Evolutionary conservation across 129 eudicot species (phyloP), one percentile per base, ranked within the genome.

Genomic region (Escallonia herrerae): DNA sequence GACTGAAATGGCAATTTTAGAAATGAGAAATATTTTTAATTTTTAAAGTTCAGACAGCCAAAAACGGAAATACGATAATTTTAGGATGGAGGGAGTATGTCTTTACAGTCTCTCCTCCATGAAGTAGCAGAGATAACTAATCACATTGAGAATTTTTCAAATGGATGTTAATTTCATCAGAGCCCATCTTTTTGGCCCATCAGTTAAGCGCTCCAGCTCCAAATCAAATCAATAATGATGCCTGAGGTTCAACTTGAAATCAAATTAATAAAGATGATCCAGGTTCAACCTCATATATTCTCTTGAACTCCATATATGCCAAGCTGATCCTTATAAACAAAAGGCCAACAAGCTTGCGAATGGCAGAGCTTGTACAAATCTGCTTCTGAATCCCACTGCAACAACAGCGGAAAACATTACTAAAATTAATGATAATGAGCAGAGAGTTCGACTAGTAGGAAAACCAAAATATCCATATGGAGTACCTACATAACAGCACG

Each of bases 341-440:
- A 53, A 83, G 73, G 5, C 91, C 99, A 66, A 89, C 40, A 66
- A 81, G 74, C 77, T 80, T 86, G 63, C 84, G 89, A 70, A 67
- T 78, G 68, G 84, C 75, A 33, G 99, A 86, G 77, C 82, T 81
- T 55, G 91, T 63, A 60, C 78, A 70, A 52, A 93, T 79, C 78
- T 93, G 99, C 74, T 82, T 93, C 82, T 86, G 95, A 44, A 89
- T 93, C 76, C 91, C 96, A 71, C 99, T 93, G 89, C 85, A 83
- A 65, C 10, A 59, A 52, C 15, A 58, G 62, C 14, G 7, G 71
- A 62, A 58, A 47, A 22, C n/a, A 59, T 60, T 14, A 53, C 15
- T 13, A 61, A 66, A 53, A 63, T 8, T 8, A 45, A 48, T 15
- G 67, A 7, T 55, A 58, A 43, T 49, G 48, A 53, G 8, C 37